Evolutionary conservation across 495 filamentous ascomycete genomes (phyloP), one percentile per base, ranked within the genome.

Genomic region (Collariella sp.): DNA sequence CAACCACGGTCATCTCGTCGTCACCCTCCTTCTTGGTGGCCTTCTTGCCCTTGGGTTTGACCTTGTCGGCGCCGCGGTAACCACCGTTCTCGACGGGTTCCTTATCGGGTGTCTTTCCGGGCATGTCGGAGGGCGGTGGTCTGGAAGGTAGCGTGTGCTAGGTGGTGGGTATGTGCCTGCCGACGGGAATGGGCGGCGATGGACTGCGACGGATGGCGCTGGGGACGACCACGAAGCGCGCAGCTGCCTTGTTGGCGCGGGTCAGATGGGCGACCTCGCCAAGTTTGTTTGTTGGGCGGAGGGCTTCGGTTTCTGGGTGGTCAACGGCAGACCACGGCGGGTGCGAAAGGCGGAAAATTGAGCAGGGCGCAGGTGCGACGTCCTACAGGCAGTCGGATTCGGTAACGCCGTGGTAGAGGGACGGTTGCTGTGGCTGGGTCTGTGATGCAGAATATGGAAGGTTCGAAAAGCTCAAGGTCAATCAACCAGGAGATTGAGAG

Each of bases 1-100:
- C 85, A 68, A 89, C 87, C 62, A 91, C 85, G 51, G 87, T 91
- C 85, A 91, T 91, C 75, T 86, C 81, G 70, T 88, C 82, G 67
- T 85, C 85, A 42, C 71, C 76, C 20, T 74, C 76, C 40, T 80
- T 75, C 63, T 79, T 79, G 56, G 60, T 62, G 19, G 68, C 56
- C 73, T 88, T 83, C 74, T 85, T 83, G 57, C 77, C 81, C 74
- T 83, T 86, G 49, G 72, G 64, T 63, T 83, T 84, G 52, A 75
- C 83, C 69, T 83, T 86, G 70, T 85, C 83, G 69, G 82, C 80
- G 59, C 83, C 83, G 65, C 86, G 82, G 70, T 87, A 76, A 59
- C 85, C 81, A 60, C 85, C 81, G 71, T 88, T 88, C 70, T 87
- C 82, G 50, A 83, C 75, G 53, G 84, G 81, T 60, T 88, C 82